These are phyloP conservation scores for Pseudozyma pruni DNA, from an alignment of 1,284 basidiomycete species.

Conservation along the genomic window DNA sequence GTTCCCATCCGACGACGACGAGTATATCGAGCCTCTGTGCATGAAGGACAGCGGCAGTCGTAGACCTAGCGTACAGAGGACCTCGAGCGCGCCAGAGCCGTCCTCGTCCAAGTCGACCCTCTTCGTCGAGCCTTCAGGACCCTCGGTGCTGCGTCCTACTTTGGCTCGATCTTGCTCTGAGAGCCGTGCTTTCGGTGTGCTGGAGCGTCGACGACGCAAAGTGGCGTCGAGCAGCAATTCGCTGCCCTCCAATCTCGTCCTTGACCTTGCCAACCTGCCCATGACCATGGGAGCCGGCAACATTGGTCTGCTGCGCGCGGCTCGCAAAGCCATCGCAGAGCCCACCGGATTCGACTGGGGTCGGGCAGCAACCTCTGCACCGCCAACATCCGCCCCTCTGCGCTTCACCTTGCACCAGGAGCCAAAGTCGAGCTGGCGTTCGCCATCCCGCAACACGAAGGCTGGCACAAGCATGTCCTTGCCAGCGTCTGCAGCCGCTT, in stretches of 20 bases:
- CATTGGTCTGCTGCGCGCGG: slow-evolving; percentile 34
- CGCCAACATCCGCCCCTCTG: slow-evolving; percentile 10
- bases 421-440: slow-evolving; percentile 2
- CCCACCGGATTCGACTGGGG: slow-evolving; percentile 49
- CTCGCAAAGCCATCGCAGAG: slow-evolving; percentile 37
- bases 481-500: slow-evolving; percentile 17
- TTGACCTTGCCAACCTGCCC: slow-evolving; percentile 36
- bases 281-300: slow-evolving; percentile 44
- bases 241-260: slow-evolving; percentile 30
- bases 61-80: slow-evolving; percentile 42
- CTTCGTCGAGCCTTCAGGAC: slow-evolving; percentile 22
- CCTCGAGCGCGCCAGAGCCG: slow-evolving; percentile 38
- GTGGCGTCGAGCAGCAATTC: slow-evolving; percentile 3
- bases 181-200: slow-evolving; percentile 34
- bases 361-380: slow-evolving; percentile 19
- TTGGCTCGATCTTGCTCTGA: slow-evolving; percentile 45
- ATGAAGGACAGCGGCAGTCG: slow-evolving; percentile 21
- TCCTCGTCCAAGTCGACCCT: slow-evolving; percentile 20
- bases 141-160: slow-evolving; percentile 17
- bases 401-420: slow-evolving; percentile 15
- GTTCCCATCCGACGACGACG: slow-evolving; percentile 14
- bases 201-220: slow-evolving; percentile 38
- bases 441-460: slow-evolving; percentile 1
- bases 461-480: slow-evolving; percentile 5
- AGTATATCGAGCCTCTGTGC: slow-evolving; percentile 27